Base-by-base conservation (phyloP, 345 rosid species). In the Syzygium grande region DNA sequence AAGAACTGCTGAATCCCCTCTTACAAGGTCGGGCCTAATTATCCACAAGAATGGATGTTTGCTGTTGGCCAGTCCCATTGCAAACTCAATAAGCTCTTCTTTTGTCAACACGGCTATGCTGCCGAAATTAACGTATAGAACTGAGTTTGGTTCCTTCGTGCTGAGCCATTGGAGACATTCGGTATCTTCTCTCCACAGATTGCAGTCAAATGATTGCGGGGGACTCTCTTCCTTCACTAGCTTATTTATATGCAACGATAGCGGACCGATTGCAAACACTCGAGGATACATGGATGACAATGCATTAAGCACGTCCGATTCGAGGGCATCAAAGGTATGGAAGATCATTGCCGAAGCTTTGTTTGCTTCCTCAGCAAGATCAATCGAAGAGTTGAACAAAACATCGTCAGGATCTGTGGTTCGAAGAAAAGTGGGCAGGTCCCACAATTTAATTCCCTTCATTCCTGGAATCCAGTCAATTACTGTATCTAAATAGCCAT, bases 401-500 rank as follows among this genome's bases (percentile, higher is more conserved):
- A 63, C 30, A 38, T 87, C 86, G 29, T 87, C 54, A 22, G 43
- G 61, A 51, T 86, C 84, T 21, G 61, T 61, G 43, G 51, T 86
- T 16, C 87, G 86, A 63, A 87, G 55, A 52, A 63, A 88, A 30
- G 59, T 88, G 12, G 89, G 89, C n/a, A 88, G 73, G 27, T 88
- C 89, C 86, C 65, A 63, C 30, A 87, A 46, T 38, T 51, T 38
- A 25, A 84, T 59, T 52, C 22, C 49, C 38, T 87, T 87, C 89
- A 88, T 88, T 22, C 84, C 89, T 25, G 89, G 89, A 34, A 88
- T 77, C 87, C 89, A 88, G 22, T 85, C 85, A 65, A 88, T 43
- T 7, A 27, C 13, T 1, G 85, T 73, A 68, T 88, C 89, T 51
- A 87, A 41, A 63, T 87, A 41, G 16, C 87, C 87, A 30, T 87